Percentiles rank a stretch among this genome's conserved stretches.
phyloP scores from a whole-genome alignment of 257 asterid species.

The Rubia yunnanensis region DNA sequence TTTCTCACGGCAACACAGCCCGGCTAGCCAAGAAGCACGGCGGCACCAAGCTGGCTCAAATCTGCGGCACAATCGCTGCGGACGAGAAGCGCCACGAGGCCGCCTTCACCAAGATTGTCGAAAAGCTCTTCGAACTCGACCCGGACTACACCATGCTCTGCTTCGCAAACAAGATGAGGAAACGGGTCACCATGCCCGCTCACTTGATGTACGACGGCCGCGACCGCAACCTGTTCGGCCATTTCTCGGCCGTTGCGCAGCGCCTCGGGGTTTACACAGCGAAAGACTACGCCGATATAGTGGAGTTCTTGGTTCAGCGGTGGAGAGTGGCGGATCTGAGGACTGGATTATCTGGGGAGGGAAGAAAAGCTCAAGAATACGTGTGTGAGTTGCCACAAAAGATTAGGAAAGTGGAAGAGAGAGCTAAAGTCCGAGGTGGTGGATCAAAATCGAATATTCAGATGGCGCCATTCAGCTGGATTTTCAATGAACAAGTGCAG shows the following conservation, averaged over 20 bases:
- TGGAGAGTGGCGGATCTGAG: slow-evolving; percentile 57
- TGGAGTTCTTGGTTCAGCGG: slow-evolving; percentile 49
- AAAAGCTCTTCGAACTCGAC: slow-evolving; percentile 65
- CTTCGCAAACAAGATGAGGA: slow-evolving; percentile 72
- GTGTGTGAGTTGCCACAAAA: slow-evolving; percentile 54
- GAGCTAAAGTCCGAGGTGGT: slow-evolving; percentile 34
- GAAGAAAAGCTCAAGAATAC: slow-evolving; percentile 63
- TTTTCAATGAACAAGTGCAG: slow-evolving; percentile 39
- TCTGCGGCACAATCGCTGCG: slow-evolving; percentile 65
- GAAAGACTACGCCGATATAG: slow-evolving; percentile 60
- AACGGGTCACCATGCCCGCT: slow-evolving; percentile 69
- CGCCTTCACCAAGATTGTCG: slow-evolving; percentile 61
- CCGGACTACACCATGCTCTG: slow-evolving; percentile 45
- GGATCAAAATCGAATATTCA: slow-evolving; percentile 24
- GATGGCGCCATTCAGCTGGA: slow-evolving; percentile 55
- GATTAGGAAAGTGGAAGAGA: slow-evolving; percentile 54
- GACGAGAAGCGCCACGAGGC: slow-evolving; percentile 82
- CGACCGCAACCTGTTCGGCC: slow-evolving; percentile 49
- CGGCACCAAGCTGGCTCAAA: slow-evolving; percentile 61
- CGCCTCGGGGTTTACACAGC: slow-evolving; percentile 66
- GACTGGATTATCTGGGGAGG: slow-evolving; percentile 54
- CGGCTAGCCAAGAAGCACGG: slow-evolving; percentile 67
- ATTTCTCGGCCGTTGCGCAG: slow-evolving; percentile 62
- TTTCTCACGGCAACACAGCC: slow-evolving; percentile 79
- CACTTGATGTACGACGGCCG: slow-evolving; percentile 66